Evolutionary conservation across 345 rosid species (phyloP), one percentile per base, ranked within the genome.

Genomic region (Rubroshorea leprosula): DNA sequence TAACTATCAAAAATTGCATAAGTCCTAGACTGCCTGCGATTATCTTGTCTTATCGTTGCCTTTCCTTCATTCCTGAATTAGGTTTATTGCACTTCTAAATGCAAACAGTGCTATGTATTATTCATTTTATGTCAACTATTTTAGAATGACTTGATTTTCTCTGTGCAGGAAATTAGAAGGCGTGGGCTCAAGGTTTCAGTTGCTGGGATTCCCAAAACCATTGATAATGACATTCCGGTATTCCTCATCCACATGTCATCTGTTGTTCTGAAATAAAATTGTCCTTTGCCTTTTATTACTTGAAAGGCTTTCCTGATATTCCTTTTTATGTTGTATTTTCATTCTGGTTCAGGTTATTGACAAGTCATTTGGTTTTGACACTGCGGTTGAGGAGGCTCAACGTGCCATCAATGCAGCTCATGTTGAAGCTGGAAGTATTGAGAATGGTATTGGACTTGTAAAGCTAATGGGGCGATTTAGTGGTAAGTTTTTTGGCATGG

Each of bases 301-400:
- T 24, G 23, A 22, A 27, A 17, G 11, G 31, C 23, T 17, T 46
- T 6, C 35, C 22, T 56, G 14, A 18, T 39, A 19, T 51, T 49
- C 58, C 41, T 55, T 57, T 43, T 52, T 61, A 35, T 58, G 22
- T 53, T 17, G 24, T 21, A 17, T 66, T 58, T 18, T 58, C 29
- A 27, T 64, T 57, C 27, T 68, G 57, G 23, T 68, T 70, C 75
- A 90, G 96, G 93, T 90, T 58, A 90, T 90, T 73, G 97, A 90
- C 78, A 87, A 67, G 57, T 87, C 97, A 47, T 90, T 90, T 65
- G 97, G 96, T 63, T 90, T 90, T 67, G 94, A 90, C 72, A 79
- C 91, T 76, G 89, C 94, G 38, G 96, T 90, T 55, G 97, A 90
- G 70, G 97, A 90, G 71, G 96, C 97, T 66, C 97, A 90, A 63